Percentiles rank a stretch among this genome's conserved stretches.
Conservation (phyloP, 2,329 filamentous ascomycete genomes). For the Parastagonospora avenae region DNA sequence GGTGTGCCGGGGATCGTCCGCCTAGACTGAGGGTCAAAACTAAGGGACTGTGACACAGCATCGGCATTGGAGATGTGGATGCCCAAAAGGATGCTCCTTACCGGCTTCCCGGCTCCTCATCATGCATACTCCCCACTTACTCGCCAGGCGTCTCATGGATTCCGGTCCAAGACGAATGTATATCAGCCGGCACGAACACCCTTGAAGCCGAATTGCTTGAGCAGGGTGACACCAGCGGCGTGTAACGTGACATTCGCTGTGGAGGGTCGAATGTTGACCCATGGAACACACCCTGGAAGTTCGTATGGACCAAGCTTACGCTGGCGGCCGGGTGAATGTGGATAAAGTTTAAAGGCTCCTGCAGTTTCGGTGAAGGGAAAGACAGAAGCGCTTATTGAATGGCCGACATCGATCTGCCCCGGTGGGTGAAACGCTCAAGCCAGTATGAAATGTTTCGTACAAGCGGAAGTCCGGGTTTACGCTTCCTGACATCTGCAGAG, state of each 20-base stretch:
- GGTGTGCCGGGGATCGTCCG: not conserved
- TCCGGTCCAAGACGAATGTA: not conserved
- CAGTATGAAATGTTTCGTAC: not conserved
- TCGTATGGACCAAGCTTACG: slow-evolving; percentile 3
- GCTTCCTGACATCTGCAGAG: too few relatives aligned
- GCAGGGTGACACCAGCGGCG: slow-evolving; percentile 3
- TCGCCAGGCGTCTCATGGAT: not conserved
- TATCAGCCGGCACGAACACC: slow-evolving; percentile 5
- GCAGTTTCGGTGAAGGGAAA: slow-evolving; percentile 4
- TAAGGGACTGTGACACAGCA: slow-evolving; percentile 2
- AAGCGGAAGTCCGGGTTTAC: too few relatives aligned
- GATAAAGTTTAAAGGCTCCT: slow-evolving; percentile 24
- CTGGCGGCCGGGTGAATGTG: slow-evolving; percentile 34
- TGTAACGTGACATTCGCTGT: slow-evolving; percentile 5
- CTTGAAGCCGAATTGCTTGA: not conserved
- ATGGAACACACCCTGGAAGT: not conserved
- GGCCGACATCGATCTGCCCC: too few relatives aligned
- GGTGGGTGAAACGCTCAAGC: too few relatives aligned
- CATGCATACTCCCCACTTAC: not conserved
- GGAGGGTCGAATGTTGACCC: too few relatives aligned
- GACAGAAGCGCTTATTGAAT: too few relatives aligned
- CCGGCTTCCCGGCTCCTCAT: not conserved
- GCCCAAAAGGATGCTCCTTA: slow-evolving; percentile 3
- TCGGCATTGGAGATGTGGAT: not conserved
- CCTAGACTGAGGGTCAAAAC: not conserved